These are phyloP conservation scores for Triticum urartu DNA, from an alignment of 176 grass and related monocot genomes.

Conservation along the genomic window DNA sequence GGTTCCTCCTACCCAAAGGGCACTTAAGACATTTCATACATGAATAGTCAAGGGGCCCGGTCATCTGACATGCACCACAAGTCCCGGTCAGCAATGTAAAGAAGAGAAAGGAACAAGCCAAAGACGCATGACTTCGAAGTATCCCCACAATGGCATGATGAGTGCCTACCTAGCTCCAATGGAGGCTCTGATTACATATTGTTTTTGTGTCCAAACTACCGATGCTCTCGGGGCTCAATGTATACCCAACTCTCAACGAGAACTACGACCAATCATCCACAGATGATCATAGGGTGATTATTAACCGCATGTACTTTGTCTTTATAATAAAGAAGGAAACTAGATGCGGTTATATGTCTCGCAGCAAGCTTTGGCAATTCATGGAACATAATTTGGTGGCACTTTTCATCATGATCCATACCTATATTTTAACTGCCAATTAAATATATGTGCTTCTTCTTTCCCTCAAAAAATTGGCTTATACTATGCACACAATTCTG, in stretches of 20 bases:
- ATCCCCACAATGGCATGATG: constrained; percentile 43
- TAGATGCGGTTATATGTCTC: neutral
- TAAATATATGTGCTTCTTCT: neutral
- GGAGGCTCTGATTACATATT: neutral
- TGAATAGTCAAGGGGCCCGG: neutral
- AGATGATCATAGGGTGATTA: constrained; percentile 7
- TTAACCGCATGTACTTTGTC: neutral
- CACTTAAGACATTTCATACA: neutral
- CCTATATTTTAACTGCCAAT: neutral
- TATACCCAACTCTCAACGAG: constrained; percentile 9
- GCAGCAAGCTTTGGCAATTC: neutral
- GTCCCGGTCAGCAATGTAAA: constrained; percentile 35
- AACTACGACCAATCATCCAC: constrained; percentile 26
- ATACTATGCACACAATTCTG: neutral
- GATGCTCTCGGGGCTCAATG: constrained; percentile 9
- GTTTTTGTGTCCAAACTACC: neutral
- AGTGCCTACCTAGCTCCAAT: constrained; percentile 21
- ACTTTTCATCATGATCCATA: neutral
- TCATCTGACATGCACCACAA: constrained; percentile 19
- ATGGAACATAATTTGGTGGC: neutral
- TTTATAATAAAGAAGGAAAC: neutral
- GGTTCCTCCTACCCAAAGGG: neutral
- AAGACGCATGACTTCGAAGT: constrained; percentile 26
- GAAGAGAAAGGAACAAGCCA: constrained; percentile 43
- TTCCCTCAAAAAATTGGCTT: too few species aligned